Percentiles rank a stretch among this genome's conserved stretches.
Conservation (phyloP, 176 grass and related monocot genomes). For the Eragrostis nindensis region DNA sequence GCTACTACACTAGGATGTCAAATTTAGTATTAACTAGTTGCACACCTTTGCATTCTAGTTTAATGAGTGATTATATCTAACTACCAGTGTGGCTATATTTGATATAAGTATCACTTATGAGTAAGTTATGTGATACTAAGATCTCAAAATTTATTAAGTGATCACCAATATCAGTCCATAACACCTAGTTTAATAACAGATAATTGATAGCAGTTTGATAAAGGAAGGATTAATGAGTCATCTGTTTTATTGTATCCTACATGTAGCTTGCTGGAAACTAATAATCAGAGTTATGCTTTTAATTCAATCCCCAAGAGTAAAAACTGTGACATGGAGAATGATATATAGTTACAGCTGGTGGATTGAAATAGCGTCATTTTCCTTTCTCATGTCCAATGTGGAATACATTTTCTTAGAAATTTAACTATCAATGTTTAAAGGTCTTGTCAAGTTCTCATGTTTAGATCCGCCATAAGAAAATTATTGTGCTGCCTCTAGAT, state of each 20-base stretch:
- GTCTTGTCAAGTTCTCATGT: background rate
- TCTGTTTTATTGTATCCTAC: slow-evolving; percentile 2
- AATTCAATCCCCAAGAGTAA: background rate
- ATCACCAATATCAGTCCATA: background rate
- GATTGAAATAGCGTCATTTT: background rate
- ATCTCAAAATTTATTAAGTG: background rate
- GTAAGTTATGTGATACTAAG: background rate
- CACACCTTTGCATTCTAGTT: background rate
- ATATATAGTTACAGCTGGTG: background rate
- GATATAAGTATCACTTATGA: background rate
- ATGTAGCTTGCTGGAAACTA: background rate
- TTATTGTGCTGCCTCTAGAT: background rate
- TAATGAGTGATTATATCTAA: background rate
- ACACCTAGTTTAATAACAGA: slow-evolving; percentile 15
- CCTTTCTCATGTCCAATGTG: background rate
- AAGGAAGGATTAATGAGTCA: background rate
- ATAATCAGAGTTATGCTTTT: background rate
- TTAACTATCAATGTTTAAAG: background rate
- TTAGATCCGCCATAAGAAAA: background rate
- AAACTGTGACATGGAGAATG: background rate
- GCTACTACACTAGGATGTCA: background rate
- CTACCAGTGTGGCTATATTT: background rate
- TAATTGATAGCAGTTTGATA: background rate
- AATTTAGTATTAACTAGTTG: background rate
- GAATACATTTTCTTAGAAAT: background rate